Evolutionary conservation across 2,329 filamentous ascomycete genomes (phyloP).

Genomic region (Botrytis aclada): DNA sequence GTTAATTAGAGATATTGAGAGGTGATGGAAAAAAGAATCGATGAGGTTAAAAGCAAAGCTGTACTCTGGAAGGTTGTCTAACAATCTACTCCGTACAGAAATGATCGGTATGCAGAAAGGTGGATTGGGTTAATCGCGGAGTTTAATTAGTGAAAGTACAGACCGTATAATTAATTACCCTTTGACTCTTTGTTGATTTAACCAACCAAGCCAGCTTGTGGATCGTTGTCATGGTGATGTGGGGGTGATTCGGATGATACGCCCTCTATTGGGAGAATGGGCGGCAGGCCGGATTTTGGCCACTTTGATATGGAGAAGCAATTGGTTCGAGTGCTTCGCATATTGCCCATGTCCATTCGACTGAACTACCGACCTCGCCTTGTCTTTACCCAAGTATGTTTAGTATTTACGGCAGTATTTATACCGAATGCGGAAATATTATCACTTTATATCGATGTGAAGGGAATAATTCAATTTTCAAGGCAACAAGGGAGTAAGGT

Average conservation of each 20-base stretch:
- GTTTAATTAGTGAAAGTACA: not conserved
- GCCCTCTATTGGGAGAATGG: not conserved
- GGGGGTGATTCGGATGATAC: not conserved
- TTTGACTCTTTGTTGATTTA: slow-evolving; percentile 8
- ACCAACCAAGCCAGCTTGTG: not conserved
- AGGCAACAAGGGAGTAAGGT: not conserved
- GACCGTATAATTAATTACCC: not conserved
- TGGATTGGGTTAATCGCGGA: slow-evolving; percentile 19
- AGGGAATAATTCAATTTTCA: not conserved
- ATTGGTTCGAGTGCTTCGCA: not conserved
- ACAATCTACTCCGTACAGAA: not conserved
- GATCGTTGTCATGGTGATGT: slow-evolving; percentile 7
- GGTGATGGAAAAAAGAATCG: not conserved
- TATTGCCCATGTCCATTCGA: not conserved
- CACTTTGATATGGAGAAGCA: not conserved
- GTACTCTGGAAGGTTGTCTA: slow-evolving; percentile 1
- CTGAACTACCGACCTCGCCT: not conserved
- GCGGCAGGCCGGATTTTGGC: not conserved
- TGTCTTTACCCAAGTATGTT: not conserved
- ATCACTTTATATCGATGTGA: not conserved
- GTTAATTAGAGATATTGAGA: not conserved
- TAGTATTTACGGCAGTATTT: no score
- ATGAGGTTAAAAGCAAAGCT: not conserved
- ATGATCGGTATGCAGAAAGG: slow-evolving; percentile 17
- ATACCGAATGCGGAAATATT: not conserved